Conservation (phyloP, 495 filamentous ascomycete genomes). For the Aspergillus olivimuriae region DNA sequence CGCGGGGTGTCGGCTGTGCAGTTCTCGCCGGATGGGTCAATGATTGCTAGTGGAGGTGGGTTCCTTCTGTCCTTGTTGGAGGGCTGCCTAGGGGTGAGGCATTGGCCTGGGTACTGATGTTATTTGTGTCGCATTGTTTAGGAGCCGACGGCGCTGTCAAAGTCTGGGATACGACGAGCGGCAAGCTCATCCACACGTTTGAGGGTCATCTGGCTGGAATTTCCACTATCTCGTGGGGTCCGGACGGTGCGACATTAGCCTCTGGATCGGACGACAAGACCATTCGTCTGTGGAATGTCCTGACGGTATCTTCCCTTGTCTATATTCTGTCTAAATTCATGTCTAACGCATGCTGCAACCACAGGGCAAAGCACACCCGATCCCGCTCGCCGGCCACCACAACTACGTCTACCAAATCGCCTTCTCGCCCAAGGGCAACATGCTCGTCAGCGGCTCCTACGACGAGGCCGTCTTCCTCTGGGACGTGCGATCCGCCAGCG, state of each 20-base stretch:
- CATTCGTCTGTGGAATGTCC: constrained; percentile 85
- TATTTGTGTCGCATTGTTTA: constrained; percentile 17
- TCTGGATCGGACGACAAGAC: constrained; percentile 95
- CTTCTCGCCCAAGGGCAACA: constrained; percentile 94
- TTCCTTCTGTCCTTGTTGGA: constrained; percentile 6
- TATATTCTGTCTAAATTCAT: no score
- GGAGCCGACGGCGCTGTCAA: constrained; percentile 84
- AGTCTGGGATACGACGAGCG: constrained; percentile 79
- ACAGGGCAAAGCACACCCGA: constrained; percentile 55
- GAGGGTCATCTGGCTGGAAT: constrained; percentile 91
- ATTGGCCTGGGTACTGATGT: neutral
- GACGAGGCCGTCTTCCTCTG: constrained; percentile 96
- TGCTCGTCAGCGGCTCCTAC: constrained; percentile 88
- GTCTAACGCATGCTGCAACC: no score
- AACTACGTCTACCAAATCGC: constrained; percentile 92
- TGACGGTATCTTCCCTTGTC: no score
- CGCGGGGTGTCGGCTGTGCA: constrained; percentile 77
- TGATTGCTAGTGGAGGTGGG: constrained; percentile 82
- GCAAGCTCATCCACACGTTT: constrained; percentile 75
- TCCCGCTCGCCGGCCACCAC: constrained; percentile 77
- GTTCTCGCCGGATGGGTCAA: constrained; percentile 82
- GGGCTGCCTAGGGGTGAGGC: neutral
- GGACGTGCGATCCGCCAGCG: constrained; percentile 78
- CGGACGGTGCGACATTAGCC: constrained; percentile 77
- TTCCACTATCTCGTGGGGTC: constrained; percentile 83